Evolutionary conservation across 2,329 filamentous ascomycete genomes (phyloP), one percentile per base, ranked within the genome.

Genomic region (Colletotrichum spaethianum): DNA sequence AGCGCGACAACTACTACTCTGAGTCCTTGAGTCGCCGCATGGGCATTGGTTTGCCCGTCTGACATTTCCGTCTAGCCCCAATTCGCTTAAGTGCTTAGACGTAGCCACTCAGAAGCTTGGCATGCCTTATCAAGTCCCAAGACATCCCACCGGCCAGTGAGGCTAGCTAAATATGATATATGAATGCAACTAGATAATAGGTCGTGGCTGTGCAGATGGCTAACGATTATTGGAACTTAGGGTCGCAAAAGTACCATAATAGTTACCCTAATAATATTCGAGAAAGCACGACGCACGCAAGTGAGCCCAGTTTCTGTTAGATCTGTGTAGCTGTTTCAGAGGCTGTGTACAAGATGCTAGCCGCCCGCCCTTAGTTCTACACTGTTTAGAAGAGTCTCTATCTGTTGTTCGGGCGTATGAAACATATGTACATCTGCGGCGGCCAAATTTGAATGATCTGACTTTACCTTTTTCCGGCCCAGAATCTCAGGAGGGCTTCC

Each of bases 401-500:
- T 23, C 3, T 9, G 1, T 16, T 1, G 16, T 9, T 31, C 12
- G 16, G 14, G 28, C 16, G 8, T 16, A 33, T n/a, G 20, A 18
- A 55, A 55, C 4, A 18, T 28, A 18, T 18, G 33, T 33, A 6
- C 2, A 3, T 12, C 5, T 18, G 16, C 28, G 8, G 3, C 28
- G 23, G 14, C 23, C 20, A 16, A 53, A 4, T 11, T 6, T 31
- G 4, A 4, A 20, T 16, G 26, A 14, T 6, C 16, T 1, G 12
- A 11, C 14, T 26, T 67, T n/a, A 67, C 33, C 46, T 28, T 4
- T 20, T 38, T 8, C 52, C 52, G 2, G 77, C 75, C 77, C 77
- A 79, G 63, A 78, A 79, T n/a, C 76, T 71, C 38, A 80, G 48
- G 55, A 79, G 77, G 12, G 73, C 75, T 69, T 78, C 76, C 46